Conservation (phyloP, 176 grass and related monocot species). For the Pontederia paniculata region DNA sequence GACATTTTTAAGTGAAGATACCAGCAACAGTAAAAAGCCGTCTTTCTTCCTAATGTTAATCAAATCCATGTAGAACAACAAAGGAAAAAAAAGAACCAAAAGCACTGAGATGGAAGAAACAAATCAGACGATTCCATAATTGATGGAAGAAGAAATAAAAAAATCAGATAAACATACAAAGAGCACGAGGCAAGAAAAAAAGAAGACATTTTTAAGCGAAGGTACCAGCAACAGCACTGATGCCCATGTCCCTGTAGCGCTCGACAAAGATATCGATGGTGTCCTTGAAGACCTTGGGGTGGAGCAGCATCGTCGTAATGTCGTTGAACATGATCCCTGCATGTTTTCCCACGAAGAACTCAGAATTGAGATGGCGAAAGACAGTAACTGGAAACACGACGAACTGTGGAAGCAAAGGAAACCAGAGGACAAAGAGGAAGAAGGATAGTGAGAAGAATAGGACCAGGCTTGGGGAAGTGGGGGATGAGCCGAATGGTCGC, state of each 20-base stretch:
- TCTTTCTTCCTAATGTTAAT: too few species aligned
- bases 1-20: conserved; percentile 11
- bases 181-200: background rate
- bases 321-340: conserved; percentile 99
- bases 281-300: conserved; percentile 67
- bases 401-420: background rate
- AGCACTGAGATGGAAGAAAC: too few species aligned
- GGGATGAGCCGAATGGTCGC: conserved; percentile 11
- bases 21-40: conserved; percentile 90
- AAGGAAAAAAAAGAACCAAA: too few species aligned
- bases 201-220: background rate
- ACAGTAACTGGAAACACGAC: background rate
- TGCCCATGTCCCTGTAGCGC: conserved; percentile 65
- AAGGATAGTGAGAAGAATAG: background rate
- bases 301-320: conserved; percentile 76
- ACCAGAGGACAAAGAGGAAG: too few species aligned
- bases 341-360: background rate
- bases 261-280: conserved; percentile 85
- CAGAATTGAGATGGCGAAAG: background rate
- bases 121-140: too few species aligned
- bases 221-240: conserved; percentile 75
- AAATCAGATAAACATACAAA: background rate
- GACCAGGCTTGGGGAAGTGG: conserved; percentile 84
- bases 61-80: too few species aligned
- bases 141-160: too few species aligned